Conservation (phyloP, 2,329 filamentous ascomycete species). For the Fusarium udum region DNA sequence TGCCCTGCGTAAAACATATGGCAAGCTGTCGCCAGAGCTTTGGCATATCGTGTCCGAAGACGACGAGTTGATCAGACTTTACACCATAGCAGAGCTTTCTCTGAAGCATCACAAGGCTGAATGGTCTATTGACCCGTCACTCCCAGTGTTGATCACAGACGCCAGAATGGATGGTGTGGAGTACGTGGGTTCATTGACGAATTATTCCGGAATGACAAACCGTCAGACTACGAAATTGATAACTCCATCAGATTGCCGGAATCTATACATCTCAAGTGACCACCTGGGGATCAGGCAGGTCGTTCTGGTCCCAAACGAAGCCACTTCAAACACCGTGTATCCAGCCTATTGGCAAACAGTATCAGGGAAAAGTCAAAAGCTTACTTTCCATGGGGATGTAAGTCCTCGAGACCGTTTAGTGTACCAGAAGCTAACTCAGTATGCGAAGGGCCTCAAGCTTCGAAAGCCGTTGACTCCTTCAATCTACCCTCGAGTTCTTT, state of each 20-base stretch:
- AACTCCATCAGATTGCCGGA: accelerated
- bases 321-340: accelerated
- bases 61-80: background rate
- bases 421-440: background rate
- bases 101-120: no score
- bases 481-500: background rate
- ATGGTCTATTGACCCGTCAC: background rate
- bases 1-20: background rate
- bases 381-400: slow-evolving; percentile 12
- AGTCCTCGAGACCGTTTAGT: background rate
- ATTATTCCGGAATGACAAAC: background rate
- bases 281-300: slow-evolving; percentile 19
- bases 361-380: accelerated
- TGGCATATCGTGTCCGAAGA: slow-evolving; percentile 3
- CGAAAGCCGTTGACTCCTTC: background rate
- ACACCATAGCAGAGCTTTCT: background rate
- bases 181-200: background rate
- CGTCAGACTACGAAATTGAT: background rate
- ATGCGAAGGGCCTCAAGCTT: slow-evolving; percentile 7
- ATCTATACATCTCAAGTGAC: slow-evolving; percentile 9
- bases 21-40: slow-evolving; percentile 9
- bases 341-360: slow-evolving; percentile 16
- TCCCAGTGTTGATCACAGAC: background rate
- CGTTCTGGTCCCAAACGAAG: background rate
- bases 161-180: slow-evolving; percentile 10